A percentile compares a stretch with the other conserved stretches of the same genome.
These are phyloP conservation scores for Magnusiomyces suaveolens DNA, from an alignment of 1,139 yeast species.

Conservation along the genomic window DNA sequence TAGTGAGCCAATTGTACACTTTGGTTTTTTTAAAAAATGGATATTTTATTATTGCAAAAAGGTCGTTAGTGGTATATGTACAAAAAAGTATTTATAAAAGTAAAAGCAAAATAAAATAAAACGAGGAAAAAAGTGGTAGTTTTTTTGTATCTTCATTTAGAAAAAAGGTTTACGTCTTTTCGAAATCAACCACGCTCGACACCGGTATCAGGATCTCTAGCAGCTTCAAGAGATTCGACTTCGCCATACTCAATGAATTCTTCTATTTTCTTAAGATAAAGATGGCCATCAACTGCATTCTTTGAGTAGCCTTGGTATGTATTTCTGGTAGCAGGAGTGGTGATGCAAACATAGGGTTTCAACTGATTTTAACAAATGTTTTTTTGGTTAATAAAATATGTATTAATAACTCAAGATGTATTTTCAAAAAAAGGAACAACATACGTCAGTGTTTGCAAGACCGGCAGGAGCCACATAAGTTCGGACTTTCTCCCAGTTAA, in stretches of 20 bases:
- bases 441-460: constrained; percentile 30
- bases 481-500: constrained; percentile 79
- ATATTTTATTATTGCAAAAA: too few species aligned
- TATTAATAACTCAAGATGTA: too few species aligned
- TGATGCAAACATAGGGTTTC: constrained; percentile 66
- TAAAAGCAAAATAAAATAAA: too few species aligned
- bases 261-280: constrained; percentile 61
- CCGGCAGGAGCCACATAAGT: constrained; percentile 75
- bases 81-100: too few species aligned
- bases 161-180: constrained; percentile 7
- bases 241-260: constrained; percentile 70
- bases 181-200: constrained; percentile 34
- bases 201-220: constrained; percentile 23
- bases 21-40: too few species aligned
- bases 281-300: constrained; percentile 65
- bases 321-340: constrained; percentile 62
- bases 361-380: constrained; percentile 29
- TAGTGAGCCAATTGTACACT: too few species aligned
- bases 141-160: too few species aligned
- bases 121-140: too few species aligned
- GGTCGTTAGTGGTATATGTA: too few species aligned
- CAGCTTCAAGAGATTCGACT: constrained; percentile 26
- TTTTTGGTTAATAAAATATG: neutral
- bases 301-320: constrained; percentile 57
- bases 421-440: too few species aligned